These are phyloP conservation scores for Calocybe cyanea DNA, from an alignment of 768 basidiomycete species.

Conservation along the genomic window DNA sequence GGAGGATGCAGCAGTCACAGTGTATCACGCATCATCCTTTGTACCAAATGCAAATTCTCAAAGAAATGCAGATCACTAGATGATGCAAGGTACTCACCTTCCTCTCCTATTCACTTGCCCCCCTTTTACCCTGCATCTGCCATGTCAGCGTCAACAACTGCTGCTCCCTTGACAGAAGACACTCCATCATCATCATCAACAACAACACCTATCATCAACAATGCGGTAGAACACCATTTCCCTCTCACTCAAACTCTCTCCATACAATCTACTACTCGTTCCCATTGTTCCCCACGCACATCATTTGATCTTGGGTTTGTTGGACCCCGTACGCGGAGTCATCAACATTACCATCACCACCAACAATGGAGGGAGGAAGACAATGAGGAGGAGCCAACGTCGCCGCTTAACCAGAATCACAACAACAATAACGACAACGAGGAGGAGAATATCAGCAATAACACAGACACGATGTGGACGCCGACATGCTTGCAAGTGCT, in stretches of 20 bases:
- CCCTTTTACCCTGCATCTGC: too few relatives aligned
- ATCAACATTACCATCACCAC: background rate
- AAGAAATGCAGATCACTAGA: conserved; percentile 14
- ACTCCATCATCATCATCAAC: conserved; percentile 8
- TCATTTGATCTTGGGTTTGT: too few relatives aligned
- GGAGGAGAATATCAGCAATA: too few relatives aligned
- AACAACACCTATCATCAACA: conserved; percentile 4
- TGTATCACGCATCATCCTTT: conserved; percentile 17
- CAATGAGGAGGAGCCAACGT: background rate
- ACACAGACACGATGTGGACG: conserved; percentile 29
- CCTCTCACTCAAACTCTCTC: conserved; percentile 6
- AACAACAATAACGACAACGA: conserved; percentile 4
- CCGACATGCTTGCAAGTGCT: conserved; percentile 57
- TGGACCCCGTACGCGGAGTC: too few relatives aligned
- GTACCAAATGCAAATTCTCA: conserved; percentile 13
- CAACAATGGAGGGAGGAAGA: background rate
- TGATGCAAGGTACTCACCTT: conserved; percentile 5
- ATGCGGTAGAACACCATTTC: conserved; percentile 1
- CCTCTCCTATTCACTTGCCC: conserved; percentile 9
- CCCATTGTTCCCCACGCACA: background rate
- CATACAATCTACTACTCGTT: background rate
- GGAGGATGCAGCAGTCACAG: conserved; percentile 11
- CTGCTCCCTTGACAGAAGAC: conserved; percentile 6
- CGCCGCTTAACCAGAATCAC: background rate
- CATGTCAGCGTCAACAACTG: too few relatives aligned